Conservation (phyloP, 2,329 filamentous ascomycete genomes). For the Xylaria digitata region DNA sequence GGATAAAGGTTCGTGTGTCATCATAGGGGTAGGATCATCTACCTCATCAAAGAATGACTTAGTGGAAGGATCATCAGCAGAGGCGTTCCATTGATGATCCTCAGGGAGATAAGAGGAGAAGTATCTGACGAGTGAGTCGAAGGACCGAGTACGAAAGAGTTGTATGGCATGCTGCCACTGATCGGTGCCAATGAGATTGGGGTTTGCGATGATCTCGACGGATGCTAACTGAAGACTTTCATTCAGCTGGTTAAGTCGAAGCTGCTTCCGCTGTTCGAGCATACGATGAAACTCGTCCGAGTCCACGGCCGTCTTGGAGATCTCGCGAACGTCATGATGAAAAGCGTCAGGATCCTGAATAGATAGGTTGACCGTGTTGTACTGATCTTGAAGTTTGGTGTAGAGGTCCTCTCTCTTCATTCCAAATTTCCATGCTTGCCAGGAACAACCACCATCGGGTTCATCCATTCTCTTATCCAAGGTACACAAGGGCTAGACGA, state of each 20-base stretch:
- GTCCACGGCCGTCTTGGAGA: constrained; percentile 63
- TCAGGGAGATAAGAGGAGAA: constrained; percentile 69
- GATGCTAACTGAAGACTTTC: constrained; percentile 66
- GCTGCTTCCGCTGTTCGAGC: constrained; percentile 64
- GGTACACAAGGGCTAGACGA: constrained; percentile 29
- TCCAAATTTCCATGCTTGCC: constrained; percentile 73
- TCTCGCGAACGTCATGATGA: constrained; percentile 70
- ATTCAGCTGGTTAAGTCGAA: constrained; percentile 66
- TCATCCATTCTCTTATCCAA: constrained; percentile 63
- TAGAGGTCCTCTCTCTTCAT: constrained; percentile 70
- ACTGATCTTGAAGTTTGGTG: constrained; percentile 68
- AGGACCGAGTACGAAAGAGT: constrained; percentile 68
- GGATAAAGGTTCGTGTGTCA: constrained; percentile 60
- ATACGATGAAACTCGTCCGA: constrained; percentile 65
- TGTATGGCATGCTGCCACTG: constrained; percentile 70
- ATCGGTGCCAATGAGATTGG: constrained; percentile 66
- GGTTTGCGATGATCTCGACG: constrained; percentile 71
- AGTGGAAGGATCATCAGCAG: constrained; percentile 47
- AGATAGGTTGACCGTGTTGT: constrained; percentile 67
- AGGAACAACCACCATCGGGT: constrained; percentile 56
- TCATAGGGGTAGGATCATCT: constrained; percentile 53
- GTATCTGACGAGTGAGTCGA: constrained; percentile 70
- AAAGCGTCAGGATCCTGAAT: constrained; percentile 71
- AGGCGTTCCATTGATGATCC: constrained; percentile 58
- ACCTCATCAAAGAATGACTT: constrained; percentile 56